A percentile compares a stretch with the other conserved stretches of the same genome.
Evolutionary conservation across 148 eudicot species (phyloP).

Genomic region (Spergularia bocconei): DNA sequence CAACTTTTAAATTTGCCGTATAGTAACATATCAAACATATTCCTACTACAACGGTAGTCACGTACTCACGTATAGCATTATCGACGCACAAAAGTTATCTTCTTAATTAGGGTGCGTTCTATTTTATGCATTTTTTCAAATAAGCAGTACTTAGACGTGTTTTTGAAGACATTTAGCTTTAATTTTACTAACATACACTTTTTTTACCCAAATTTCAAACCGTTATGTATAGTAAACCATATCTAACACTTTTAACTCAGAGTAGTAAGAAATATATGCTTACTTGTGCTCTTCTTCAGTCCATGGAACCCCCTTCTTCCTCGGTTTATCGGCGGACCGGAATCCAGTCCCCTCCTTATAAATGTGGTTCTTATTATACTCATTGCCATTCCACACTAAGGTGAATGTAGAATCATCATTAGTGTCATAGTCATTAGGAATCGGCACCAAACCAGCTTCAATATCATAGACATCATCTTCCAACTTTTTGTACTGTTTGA

Average conservation of each 20-base stretch:
- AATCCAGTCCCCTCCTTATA: conserved; percentile 40
- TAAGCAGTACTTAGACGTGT: no score
- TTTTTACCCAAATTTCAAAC: no score
- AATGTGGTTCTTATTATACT: conserved; percentile 43
- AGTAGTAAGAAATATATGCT: conserved; percentile 21
- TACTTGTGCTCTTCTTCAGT: conserved; percentile 42
- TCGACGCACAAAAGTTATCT: no score
- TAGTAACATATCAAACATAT: no score
- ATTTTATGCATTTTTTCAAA: no score
- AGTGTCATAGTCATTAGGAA: conserved; percentile 45
- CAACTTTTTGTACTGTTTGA: conserved; percentile 69
- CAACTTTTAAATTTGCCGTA: background rate
- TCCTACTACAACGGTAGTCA: no score
- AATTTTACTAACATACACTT: no score
- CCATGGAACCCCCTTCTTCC: conserved; percentile 91
- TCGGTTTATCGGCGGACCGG: conserved; percentile 66
- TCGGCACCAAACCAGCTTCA: conserved; percentile 76
- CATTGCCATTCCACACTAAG: conserved; percentile 69
- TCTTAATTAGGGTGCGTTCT: no score
- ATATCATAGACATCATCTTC: conserved; percentile 82
- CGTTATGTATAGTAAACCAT: no score
- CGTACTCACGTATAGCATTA: no score
- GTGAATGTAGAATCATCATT: conserved; percentile 43
- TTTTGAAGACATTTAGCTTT: no score
- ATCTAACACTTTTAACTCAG: no score